phyloP scores from a whole-genome alignment of 2,329 filamentous ascomycete species.

The Canariomyces notabilis region DNA sequence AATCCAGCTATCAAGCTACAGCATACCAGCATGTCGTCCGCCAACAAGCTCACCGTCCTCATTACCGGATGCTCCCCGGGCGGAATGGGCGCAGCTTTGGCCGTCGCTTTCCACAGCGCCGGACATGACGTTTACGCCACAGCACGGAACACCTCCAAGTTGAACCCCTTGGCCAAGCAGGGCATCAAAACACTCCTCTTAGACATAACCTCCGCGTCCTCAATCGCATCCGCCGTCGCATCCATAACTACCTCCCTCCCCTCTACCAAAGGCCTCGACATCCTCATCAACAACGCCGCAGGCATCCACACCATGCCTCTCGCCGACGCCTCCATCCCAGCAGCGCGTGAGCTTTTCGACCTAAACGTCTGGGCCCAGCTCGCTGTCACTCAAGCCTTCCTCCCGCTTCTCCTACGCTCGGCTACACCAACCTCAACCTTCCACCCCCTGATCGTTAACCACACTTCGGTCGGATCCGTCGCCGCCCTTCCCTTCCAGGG shows the following conservation, averaged over 20 bases:
- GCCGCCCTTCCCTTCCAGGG: constrained; percentile 33
- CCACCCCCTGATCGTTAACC: constrained; percentile 35
- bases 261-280: constrained; percentile 36
- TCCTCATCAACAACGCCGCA: constrained; percentile 42
- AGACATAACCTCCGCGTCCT: constrained; percentile 36
- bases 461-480: constrained; percentile 33
- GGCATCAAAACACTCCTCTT: constrained; percentile 36
- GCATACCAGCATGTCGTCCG: neutral
- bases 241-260: constrained; percentile 27
- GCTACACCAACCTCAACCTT: neutral
- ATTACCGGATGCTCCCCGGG: constrained; percentile 4
- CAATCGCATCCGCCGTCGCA: constrained; percentile 30
- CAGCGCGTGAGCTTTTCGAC: constrained; percentile 30
- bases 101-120: constrained; percentile 33
- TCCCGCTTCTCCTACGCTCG: constrained; percentile 35
- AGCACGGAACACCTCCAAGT: constrained; percentile 32
- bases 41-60: neutral
- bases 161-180: constrained; percentile 28
- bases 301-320: constrained; percentile 30
- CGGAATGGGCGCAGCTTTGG: constrained; percentile 33
- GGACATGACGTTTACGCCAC: constrained; percentile 39
- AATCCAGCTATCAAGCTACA: too few species aligned
- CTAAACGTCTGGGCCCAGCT: constrained; percentile 35
- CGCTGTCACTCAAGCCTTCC: constrained; percentile 36
- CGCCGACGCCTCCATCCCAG: constrained; percentile 30